A percentile compares a stretch with the other conserved stretches of the same genome.
These are phyloP conservation scores for Rhynchospora pubera DNA, from an alignment of 176 grass and related monocot species.

Conservation along the genomic window DNA sequence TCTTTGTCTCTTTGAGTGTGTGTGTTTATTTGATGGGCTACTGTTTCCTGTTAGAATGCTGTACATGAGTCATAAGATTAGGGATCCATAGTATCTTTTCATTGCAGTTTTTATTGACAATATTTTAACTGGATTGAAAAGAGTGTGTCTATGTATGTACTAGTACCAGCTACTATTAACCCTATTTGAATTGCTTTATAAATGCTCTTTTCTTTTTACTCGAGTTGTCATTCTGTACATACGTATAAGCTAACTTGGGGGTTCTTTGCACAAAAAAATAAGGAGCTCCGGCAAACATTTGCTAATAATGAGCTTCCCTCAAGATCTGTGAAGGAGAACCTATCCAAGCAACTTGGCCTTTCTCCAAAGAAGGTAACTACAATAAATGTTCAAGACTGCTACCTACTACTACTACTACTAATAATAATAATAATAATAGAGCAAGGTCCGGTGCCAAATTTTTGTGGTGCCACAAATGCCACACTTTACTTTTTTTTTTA, in stretches of 20 bases:
- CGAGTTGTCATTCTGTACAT: neutral
- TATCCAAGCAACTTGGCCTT: constrained; percentile 67
- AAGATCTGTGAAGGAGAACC: constrained; percentile 61
- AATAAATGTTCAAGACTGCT: neutral
- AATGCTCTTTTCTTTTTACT: neutral
- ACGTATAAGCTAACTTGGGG: neutral
- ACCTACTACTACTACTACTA: no score
- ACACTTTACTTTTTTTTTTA: no score
- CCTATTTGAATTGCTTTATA: neutral
- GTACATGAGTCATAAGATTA: no score
- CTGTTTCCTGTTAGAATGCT: no score
- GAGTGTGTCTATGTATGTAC: neutral
- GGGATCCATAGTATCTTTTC: neutral
- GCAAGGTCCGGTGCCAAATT: no score
- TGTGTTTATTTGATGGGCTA: neutral
- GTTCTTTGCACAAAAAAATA: constrained; percentile 8
- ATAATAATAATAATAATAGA: no score
- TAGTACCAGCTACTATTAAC: neutral
- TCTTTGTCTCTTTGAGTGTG: neutral
- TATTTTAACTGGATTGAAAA: neutral
- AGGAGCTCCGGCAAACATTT: constrained; percentile 74
- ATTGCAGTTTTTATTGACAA: constrained; percentile 1
- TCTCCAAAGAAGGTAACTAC: constrained; percentile 68
- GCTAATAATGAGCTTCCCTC: constrained; percentile 83
- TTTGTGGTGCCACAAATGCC: no score